Evolutionary conservation across 2,329 filamentous ascomycete genomes (phyloP).

Genomic region (Tolypocladium nubicola): DNA sequence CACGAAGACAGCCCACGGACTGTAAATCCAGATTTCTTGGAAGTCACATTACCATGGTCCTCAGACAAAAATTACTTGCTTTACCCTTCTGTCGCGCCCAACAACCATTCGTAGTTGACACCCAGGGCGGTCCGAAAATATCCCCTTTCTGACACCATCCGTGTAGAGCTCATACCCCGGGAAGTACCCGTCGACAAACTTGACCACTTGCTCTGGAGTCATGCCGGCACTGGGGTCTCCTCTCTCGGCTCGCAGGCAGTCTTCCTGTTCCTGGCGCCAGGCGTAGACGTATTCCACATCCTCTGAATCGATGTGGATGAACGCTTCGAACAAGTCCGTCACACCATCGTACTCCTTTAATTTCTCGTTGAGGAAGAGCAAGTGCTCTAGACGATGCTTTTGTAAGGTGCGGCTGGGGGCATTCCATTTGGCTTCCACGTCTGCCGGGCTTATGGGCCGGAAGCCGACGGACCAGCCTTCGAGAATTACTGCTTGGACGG

Average conservation of each 20-base stretch:
- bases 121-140: slow-evolving; percentile 38
- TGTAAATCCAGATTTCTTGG: neutral
- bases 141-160: slow-evolving; percentile 45
- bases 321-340: slow-evolving; percentile 40
- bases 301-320: slow-evolving; percentile 57
- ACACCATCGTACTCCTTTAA: slow-evolving; percentile 36
- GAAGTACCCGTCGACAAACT: slow-evolving; percentile 62
- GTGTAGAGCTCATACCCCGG: slow-evolving; percentile 63
- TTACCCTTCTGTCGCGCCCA: slow-evolving; percentile 47
- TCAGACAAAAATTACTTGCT: slow-evolving; percentile 40
- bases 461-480: slow-evolving; percentile 93
- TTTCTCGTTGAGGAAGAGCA: slow-evolving; percentile 38
- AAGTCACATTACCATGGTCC: neutral
- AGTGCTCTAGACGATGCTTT: slow-evolving; percentile 36
- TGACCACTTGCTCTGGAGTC: slow-evolving; percentile 67
- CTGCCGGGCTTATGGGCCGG: slow-evolving; percentile 44
- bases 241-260: slow-evolving; percentile 51
- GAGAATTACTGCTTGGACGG: slow-evolving; percentile 60
- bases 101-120: slow-evolving; percentile 54
- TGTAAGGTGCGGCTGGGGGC: slow-evolving; percentile 37
- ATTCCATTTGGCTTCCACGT: slow-evolving; percentile 41
- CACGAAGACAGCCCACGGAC: neutral
- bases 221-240: slow-evolving; percentile 56
- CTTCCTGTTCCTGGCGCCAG: slow-evolving; percentile 78
- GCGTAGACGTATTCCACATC: slow-evolving; percentile 67